Evolutionary conservation across 1,139 yeast species (phyloP).

Genomic region (Kluyveromyces sp.): DNA sequence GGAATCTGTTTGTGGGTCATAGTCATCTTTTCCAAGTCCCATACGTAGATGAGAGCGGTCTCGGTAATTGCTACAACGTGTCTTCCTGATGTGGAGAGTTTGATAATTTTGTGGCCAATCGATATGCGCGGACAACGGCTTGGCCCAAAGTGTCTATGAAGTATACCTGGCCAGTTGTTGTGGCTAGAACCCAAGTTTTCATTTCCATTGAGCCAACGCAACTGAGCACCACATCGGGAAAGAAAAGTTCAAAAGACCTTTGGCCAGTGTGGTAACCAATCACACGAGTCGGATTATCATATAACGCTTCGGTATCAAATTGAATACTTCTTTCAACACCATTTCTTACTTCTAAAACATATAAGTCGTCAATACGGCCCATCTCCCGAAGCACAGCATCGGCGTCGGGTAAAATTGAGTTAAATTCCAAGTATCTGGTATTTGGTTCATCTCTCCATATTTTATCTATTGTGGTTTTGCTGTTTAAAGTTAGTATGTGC

Average conservation of each 20-base stretch:
- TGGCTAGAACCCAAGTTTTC: slow-evolving; percentile 27
- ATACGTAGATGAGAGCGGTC: slow-evolving; percentile 27
- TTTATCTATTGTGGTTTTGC: slow-evolving; percentile 22
- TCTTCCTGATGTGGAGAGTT: slow-evolving; percentile 15
- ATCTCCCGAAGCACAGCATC: slow-evolving; percentile 26
- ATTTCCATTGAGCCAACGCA: slow-evolving; percentile 26
- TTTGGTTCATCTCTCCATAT: slow-evolving; percentile 27
- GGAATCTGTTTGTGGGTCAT: slow-evolving; percentile 22
- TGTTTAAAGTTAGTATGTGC: slow-evolving; percentile 22
- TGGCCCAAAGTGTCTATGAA: slow-evolving; percentile 22
- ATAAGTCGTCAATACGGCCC: slow-evolving; percentile 21
- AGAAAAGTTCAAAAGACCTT: slow-evolving; percentile 39
- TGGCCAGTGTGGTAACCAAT: slow-evolving; percentile 37
- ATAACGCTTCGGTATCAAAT: slow-evolving; percentile 25
- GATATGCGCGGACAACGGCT: slow-evolving; percentile 21
- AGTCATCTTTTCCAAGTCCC: slow-evolving; percentile 19
- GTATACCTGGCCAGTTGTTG: slow-evolving; percentile 26
- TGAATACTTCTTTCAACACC: slow-evolving; percentile 33
- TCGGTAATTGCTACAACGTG: slow-evolving; percentile 24
- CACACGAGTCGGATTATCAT: slow-evolving; percentile 44
- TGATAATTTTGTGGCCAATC: slow-evolving; percentile 27
- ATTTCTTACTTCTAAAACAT: slow-evolving; percentile 39
- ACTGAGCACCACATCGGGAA: slow-evolving; percentile 42
- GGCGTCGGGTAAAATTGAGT: slow-evolving; percentile 26
- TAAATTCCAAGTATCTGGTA: slow-evolving; percentile 20